These are phyloP conservation scores for Vaccinium darrowii DNA, from an alignment of 148 eudicot genomes.

Conservation along the genomic window DNA sequence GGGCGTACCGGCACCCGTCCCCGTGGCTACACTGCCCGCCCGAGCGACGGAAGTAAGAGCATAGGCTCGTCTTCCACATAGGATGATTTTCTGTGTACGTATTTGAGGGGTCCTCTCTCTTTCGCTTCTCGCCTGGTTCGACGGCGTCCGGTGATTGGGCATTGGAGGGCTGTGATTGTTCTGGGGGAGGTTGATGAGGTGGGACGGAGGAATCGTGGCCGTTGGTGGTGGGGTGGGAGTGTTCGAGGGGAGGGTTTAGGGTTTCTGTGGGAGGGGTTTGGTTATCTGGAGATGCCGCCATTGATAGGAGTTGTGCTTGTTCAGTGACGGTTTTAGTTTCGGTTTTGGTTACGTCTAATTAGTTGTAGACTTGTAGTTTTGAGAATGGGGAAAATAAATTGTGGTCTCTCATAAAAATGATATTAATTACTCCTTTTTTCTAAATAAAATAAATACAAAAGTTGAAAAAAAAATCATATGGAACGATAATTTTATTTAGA, in stretches of 20 bases:
- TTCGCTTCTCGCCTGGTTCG: constrained; percentile 50
- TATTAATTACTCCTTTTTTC: too few relatives aligned
- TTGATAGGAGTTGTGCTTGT: background rate
- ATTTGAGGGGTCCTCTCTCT: constrained; percentile 40
- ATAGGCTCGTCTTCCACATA: constrained; percentile 76
- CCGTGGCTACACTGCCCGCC: constrained; percentile 77
- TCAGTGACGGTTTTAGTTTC: background rate
- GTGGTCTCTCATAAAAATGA: too few relatives aligned
- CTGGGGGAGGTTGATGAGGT: constrained; percentile 15
- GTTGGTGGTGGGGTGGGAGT: background rate
- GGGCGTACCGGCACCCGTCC: constrained; percentile 73
- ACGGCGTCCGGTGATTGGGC: constrained; percentile 17
- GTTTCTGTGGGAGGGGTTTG: constrained; percentile 29
- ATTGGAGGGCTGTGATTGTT: constrained; percentile 6
- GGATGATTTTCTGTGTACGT: constrained; percentile 41
- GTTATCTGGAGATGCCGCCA: constrained; percentile 19
- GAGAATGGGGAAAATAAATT: too few relatives aligned
- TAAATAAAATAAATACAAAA: too few relatives aligned
- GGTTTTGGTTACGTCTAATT: background rate
- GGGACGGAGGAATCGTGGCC: constrained; percentile 22
- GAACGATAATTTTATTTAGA: too few relatives aligned
- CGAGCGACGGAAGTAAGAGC: constrained; percentile 70
- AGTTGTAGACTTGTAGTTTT: too few relatives aligned
- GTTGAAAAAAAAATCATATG: too few relatives aligned
- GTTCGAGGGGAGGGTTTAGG: constrained; percentile 39